phyloP scores from a whole-genome alignment of 2,329 filamentous ascomycete genomes.

The Dothiorella sarmentorum region DNA sequence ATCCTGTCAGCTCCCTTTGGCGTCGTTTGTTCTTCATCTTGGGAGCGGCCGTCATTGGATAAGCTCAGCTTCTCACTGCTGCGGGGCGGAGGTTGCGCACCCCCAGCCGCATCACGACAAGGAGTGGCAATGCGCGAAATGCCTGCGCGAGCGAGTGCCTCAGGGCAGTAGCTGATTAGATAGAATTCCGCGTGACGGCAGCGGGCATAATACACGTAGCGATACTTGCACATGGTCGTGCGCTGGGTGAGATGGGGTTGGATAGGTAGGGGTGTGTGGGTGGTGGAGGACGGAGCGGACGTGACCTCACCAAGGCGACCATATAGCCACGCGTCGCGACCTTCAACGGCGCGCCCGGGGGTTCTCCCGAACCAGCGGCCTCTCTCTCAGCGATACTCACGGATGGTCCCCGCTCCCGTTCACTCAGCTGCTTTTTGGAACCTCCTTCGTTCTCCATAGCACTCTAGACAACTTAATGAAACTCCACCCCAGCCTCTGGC shows the following conservation, averaged over 20 bases:
- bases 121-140: background rate
- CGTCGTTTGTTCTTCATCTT: too few species aligned
- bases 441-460: too few species aligned
- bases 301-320: background rate
- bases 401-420: too few species aligned
- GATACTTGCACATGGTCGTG: constrained; percentile 35
- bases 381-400: too few species aligned
- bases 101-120: background rate
- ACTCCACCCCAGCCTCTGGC: too few species aligned
- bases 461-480: too few species aligned
- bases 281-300: background rate
- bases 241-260: background rate
- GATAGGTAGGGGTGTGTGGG: background rate
- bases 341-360: background rate
- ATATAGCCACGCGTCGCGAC: background rate
- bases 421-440: too few species aligned
- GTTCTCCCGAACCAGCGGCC: too few species aligned
- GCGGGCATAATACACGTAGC: constrained; percentile 31
- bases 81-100: background rate
- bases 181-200: constrained; percentile 34
- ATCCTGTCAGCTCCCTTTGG: background rate
- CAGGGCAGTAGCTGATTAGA: constrained; percentile 32
- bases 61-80: too few species aligned
- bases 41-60: background rate
- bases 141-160: background rate